Base-by-base conservation (phyloP, 2,329 filamentous ascomycete species). In the Ophiocordyceps camponoti-saundersi region DNA sequence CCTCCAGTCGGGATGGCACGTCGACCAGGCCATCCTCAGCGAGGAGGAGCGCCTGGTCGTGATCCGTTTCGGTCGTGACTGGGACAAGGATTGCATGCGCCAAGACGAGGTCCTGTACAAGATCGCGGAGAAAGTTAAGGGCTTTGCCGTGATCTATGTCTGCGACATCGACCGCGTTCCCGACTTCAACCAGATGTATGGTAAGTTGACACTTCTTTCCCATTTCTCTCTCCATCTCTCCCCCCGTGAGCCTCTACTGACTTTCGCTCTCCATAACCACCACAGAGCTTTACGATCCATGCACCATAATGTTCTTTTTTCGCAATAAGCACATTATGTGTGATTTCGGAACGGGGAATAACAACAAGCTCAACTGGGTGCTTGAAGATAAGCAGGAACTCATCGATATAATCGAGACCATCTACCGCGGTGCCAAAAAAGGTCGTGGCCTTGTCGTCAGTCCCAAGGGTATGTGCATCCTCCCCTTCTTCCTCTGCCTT, bases 301-400 rank as follows among this genome's bases (percentile, higher is more conserved):
- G 89, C 68, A 94, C 92, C 3, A 80, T 96, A 65, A 95, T 95
- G 85, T 94, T 72, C 71, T 95, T 95, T 73, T 95, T 89, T 71
- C 79, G 90, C 51, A 98, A 98, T 64, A 98, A 98, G 64, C 88
- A 95, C 67, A 96, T 96, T 79, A 94, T 93, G 85, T 87, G 85
- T 63, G 90, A 96, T 76, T 88, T 95, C 56, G 90, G 90, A 44
- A 98, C 92, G 2, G 92, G 92, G 53, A 95, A 98, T 68, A 98
- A 98, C 66, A 98, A 98, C 65, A 96, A 96, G 65, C 72, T 95
- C 55, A 95, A 95, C 62, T 95, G 87, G 82, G 86, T 95, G 44
- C 71, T 66, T 29, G 89, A 96, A 66, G 90, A 98, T 61, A 96
- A 98, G 68, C 90, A 96, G 64, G 92, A 98, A 69, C 72, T 98